Evolutionary conservation across 192 early-diverging fungal species (phyloP), one percentile per base, ranked within the genome.

Genomic region (Coemansia furcata): DNA sequence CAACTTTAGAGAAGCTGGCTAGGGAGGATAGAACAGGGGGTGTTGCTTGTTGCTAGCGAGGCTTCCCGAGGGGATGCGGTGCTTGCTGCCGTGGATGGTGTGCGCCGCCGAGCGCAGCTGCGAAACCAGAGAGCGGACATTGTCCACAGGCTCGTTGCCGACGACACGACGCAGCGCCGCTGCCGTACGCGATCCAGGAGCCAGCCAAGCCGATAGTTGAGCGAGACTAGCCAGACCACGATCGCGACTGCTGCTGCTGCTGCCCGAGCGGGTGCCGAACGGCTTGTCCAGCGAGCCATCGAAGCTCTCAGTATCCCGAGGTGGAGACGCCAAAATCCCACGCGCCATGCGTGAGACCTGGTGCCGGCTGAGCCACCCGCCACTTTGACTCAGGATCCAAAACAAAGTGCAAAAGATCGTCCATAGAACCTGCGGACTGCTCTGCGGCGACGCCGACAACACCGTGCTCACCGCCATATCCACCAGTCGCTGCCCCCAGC

Each of bases 371-470:
- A 82, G 65, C 79, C 68, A 74, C 19, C 79, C 74, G 60, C 79
- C 79, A 82, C 57, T 73, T 69, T 74, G 79, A 62, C 79, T 76
- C 54, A 82, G 67, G 19, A 77, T 67, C 79, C 79, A 82, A 71
- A 67, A 82, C 74, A 82, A 82, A 65, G 49, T 68, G 79, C 74
- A 82, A 36, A 82, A 82, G 10, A 74, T 82, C 79, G 66, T 74
- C 79, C 79, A 82, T 54, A 76, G 60, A 21, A 62, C 54, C 58
- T 70, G 74, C 33, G 71, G 74, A 32, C 79, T 82, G 79, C 68
- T 82, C 74, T 57, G 49, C 65, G 79, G 40, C 68, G 79, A 73
- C 17, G 74, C 79, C 66, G 67, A 66, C 44, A 74, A 59, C 68
- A 82, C 67, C 21, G 69, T 71, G 40, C 63, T 59, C 63, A 74